A percentile compares a stretch with the other conserved stretches of the same genome.
These are phyloP conservation scores for Fraxinus excelsior DNA, from an alignment of 257 asterid genomes.

Conservation along the genomic window DNA sequence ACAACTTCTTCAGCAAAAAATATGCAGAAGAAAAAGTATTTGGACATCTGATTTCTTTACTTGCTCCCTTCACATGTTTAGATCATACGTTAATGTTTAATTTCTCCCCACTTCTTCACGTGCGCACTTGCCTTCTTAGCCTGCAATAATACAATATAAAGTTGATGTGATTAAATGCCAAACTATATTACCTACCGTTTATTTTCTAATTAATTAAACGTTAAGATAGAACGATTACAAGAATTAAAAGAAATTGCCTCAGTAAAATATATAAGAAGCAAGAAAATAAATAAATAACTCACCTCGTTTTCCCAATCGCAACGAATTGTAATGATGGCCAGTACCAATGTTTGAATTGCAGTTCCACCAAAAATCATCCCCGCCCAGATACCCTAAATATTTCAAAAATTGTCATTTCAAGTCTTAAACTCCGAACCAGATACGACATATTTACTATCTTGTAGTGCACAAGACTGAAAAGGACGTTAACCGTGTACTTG, in stretches of 20 bases:
- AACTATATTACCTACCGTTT: not conserved
- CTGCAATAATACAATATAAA: constrained; percentile 21
- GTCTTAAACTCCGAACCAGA: not conserved
- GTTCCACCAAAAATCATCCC: constrained; percentile 70
- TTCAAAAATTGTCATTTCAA: not conserved
- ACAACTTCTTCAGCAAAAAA: not conserved
- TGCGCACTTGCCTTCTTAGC: constrained; percentile 41
- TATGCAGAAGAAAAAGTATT: not conserved
- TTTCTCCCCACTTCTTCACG: constrained; percentile 35
- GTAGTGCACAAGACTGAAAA: not conserved
- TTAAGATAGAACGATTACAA: not conserved
- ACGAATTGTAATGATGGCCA: constrained; percentile 30
- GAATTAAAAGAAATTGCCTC: not conserved
- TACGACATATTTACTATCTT: not conserved
- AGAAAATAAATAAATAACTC: not conserved
- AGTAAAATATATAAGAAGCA: not conserved
- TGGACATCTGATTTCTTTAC: not conserved
- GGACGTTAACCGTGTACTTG: too few relatives aligned
- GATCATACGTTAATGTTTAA: constrained; percentile 3
- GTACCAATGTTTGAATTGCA: constrained; percentile 42
- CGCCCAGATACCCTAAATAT: constrained; percentile 47
- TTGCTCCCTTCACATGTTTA: not conserved
- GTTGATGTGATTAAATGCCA: not conserved
- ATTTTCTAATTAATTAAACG: not conserved
- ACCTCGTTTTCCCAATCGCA: constrained; percentile 64